These are phyloP conservation scores for Apiotrichum domesticum DNA, from an alignment of 1,284 basidiomycete species.

Conservation along the genomic window DNA sequence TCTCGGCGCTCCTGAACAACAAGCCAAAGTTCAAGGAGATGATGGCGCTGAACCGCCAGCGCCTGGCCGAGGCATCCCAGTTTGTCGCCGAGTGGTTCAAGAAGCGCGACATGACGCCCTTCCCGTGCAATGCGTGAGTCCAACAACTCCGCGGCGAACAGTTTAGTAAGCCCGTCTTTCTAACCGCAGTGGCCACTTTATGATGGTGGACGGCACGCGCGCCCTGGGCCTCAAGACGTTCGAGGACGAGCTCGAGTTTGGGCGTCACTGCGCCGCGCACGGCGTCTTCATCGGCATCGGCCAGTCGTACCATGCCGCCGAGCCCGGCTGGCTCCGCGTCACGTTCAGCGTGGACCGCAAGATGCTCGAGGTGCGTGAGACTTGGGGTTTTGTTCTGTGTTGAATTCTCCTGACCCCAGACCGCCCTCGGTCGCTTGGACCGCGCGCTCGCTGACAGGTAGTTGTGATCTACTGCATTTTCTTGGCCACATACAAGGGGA, in stretches of 20 bases:
- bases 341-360: conserved; percentile 8
- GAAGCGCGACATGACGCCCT: conserved; percentile 32
- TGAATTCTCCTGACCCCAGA: background rate
- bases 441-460: background rate
- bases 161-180: no score
- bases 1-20: conserved; percentile 34
- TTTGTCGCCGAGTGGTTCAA: conserved; percentile 38
- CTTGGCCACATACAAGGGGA: background rate
- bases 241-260: conserved; percentile 12
- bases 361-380: background rate
- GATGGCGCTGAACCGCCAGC: conserved; percentile 26
- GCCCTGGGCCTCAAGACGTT: conserved; percentile 6
- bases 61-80: conserved; percentile 33
- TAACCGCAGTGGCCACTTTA: conserved; percentile 13
- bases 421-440: background rate
- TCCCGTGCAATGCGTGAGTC: conserved; percentile 34
- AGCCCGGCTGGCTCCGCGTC: conserved; percentile 15
- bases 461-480: background rate
- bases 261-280: background rate
- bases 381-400: background rate
- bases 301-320: conserved; percentile 7
- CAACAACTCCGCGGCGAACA: no score
- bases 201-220: conserved; percentile 11
- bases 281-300: conserved; percentile 9
- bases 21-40: conserved; percentile 26